Evolutionary conservation across 768 basidiomycete genomes (phyloP), one percentile per base, ranked within the genome.

Genomic region (Suillus subluteus): DNA sequence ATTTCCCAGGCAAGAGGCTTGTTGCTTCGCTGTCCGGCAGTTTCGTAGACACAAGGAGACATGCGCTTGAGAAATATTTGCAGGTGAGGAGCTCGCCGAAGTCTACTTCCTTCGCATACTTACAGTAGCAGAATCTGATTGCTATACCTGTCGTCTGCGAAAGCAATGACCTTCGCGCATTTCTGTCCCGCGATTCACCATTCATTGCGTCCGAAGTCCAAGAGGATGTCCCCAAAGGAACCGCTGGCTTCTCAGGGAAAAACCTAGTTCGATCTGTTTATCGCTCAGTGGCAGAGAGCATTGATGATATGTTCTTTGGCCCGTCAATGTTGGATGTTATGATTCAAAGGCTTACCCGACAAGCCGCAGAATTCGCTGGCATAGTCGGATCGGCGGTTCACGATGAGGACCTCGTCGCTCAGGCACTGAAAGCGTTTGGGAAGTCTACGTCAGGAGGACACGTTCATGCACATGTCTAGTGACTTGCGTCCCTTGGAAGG

Each of bases 301-400:
- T 99, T 72, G 98, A 99, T 76, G 98, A 99, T 77, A 94, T 98
- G 86, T 91, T 97, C 79, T 95, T 97, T 70, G 96, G 94, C 3
- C 96, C 93, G 3, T 96, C 95, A 1, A 96, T 98, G 94, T 79
- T 98, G 54, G 96, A 98, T 74, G 91, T 96, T 55, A 92, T 97
- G 85, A 94, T 97, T 52, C 91, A 94, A 71, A 88, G 95, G 3
- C 86, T 98, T 21, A 94, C 91, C 0, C 87, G 89, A 38, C 96
- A 98, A 78, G 95, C 93, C 0, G 93, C 93, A 12, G 94, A 96
- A 73, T 88, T 96, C 67, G 91, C 90, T 3, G 95, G 94, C 2
- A 88, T 95, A 63, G 90, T 87, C 15, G 93, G 91, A 11, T 88
- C 89, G 2, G 91, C 87, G 0, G 81, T 94, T 35, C 87, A 89